These are phyloP conservation scores for Evansstolkia leycettana DNA, from an alignment of 495 filamentous ascomycete genomes.

Conservation along the genomic window DNA sequence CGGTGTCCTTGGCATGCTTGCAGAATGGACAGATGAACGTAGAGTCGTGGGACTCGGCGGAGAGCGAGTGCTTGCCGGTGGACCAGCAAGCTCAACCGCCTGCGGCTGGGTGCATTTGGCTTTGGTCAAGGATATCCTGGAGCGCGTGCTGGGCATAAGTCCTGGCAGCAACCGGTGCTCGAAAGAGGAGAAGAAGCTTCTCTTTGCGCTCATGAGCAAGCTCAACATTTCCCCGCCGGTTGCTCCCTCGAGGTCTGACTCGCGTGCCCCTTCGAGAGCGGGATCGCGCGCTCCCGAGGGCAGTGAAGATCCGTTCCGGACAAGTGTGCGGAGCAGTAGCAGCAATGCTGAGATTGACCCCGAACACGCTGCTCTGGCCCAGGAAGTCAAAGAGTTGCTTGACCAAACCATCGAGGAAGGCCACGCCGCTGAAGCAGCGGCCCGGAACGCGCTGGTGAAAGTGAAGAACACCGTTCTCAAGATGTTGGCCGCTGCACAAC, in stretches of 20 bases:
- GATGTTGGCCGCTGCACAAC: constrained; percentile 26
- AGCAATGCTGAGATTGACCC: constrained; percentile 21
- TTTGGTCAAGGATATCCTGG: constrained; percentile 23
- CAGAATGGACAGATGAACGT: constrained; percentile 94
- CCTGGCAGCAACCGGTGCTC: constrained; percentile 26
- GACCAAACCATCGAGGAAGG: constrained; percentile 58
- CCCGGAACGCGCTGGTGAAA: constrained; percentile 68
- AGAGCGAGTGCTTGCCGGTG: constrained; percentile 37
- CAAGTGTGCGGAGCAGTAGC: constrained; percentile 19
- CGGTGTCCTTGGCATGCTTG: constrained; percentile 64
- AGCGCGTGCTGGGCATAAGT: constrained; percentile 20
- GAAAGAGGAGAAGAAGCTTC: constrained; percentile 76
- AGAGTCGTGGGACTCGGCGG: constrained; percentile 63
- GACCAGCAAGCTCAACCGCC: constrained; percentile 36
- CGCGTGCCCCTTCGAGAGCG: constrained; percentile 28
- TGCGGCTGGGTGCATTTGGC: constrained; percentile 42
- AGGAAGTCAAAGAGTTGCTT: constrained; percentile 39
- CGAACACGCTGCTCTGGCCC: constrained; percentile 23
- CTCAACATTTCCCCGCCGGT: constrained; percentile 56
- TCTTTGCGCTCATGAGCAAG: constrained; percentile 70
- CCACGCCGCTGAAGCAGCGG: constrained; percentile 54
- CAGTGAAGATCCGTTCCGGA: constrained; percentile 29
- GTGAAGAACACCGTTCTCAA: constrained; percentile 50
- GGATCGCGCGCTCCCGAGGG: constrained; percentile 27
- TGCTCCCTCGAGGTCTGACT: constrained; percentile 21